phyloP scores from a whole-genome alignment of 352 stramenopile genomes.

The Globisporangium echinulatum region DNA sequence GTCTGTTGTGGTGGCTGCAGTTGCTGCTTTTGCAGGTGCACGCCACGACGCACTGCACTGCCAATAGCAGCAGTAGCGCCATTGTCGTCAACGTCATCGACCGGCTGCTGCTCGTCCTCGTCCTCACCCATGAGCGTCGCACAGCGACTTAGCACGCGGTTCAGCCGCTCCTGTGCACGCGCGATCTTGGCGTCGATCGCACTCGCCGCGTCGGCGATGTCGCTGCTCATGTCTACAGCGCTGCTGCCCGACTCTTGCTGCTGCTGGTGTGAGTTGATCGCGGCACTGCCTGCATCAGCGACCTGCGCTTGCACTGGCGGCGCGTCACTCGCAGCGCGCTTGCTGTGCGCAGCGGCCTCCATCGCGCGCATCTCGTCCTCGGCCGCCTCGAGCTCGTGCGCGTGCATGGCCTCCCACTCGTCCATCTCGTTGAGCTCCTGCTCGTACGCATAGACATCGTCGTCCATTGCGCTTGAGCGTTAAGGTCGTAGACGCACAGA shows the following conservation, averaged over 20 bases:
- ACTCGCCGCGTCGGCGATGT: constrained; percentile 1
- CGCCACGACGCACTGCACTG: not conserved
- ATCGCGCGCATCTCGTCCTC: constrained; percentile 59
- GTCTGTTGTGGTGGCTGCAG: not conserved
- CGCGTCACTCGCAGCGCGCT: not conserved
- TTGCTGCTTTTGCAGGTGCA: constrained; percentile 20
- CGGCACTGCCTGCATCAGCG: not conserved
- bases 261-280: not conserved
- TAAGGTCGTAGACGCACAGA: not conserved
- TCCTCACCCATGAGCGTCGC: constrained; percentile 52
- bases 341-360: constrained; percentile 19
- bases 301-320: not conserved
- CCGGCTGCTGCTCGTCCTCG: not conserved
- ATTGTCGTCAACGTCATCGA: constrained; percentile 12
- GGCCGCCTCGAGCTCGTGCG: constrained; percentile 70
- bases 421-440: constrained; percentile 69
- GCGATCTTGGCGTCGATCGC: constrained; percentile 22
- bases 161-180: constrained; percentile 37
- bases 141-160: constrained; percentile 56
- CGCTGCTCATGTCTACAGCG: too few species aligned
- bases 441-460: constrained; percentile 73
- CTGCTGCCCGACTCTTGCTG: not conserved
- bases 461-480: constrained; percentile 24
- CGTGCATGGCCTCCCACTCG: constrained; percentile 83
- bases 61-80: not conserved